Percentiles rank a stretch among this genome's conserved stretches.
Conservation (phyloP, 108 stramenopile genomes). For the Nannochloropsis gaditana region DNA sequence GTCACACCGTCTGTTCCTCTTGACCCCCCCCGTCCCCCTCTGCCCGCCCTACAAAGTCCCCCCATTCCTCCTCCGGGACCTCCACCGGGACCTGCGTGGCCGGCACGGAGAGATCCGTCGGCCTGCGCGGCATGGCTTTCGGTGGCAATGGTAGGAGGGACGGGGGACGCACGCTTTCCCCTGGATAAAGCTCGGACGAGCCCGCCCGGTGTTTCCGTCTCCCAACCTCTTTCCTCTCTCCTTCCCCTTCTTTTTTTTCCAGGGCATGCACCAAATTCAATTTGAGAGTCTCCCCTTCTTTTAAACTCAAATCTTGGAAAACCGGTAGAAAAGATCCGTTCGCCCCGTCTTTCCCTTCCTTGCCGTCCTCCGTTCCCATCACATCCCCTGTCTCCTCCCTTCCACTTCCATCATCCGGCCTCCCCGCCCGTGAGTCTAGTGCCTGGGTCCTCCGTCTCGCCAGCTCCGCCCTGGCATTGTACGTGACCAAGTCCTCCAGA, state of each 20-base stretch:
- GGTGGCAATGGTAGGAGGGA: too few relatives aligned
- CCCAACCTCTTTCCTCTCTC: not conserved
- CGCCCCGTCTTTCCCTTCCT: constrained; percentile 4
- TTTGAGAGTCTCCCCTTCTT: not conserved
- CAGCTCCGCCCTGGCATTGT: not conserved
- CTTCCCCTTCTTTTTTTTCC: not conserved
- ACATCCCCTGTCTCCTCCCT: not conserved
- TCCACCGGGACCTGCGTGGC: too few relatives aligned
- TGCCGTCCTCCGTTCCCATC: not conserved
- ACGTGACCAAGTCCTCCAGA: constrained; percentile 16
- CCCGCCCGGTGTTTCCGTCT: not conserved
- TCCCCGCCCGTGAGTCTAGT: not conserved
- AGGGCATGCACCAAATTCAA: not conserved
- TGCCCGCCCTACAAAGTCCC: not conserved
- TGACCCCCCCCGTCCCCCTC: not conserved
- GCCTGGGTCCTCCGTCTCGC: not conserved
- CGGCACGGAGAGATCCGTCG: too few relatives aligned
- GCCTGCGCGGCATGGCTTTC: too few relatives aligned
- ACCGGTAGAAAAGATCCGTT: not conserved
- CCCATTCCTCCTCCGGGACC: not conserved
- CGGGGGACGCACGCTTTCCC: too few relatives aligned
- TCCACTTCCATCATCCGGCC: not conserved
- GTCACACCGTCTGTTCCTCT: not conserved
- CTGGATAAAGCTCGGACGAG: too few relatives aligned
- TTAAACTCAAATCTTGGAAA: not conserved